phyloP scores from a whole-genome alignment of 139 green algal species.

The Micractinium conductrix region DNA sequence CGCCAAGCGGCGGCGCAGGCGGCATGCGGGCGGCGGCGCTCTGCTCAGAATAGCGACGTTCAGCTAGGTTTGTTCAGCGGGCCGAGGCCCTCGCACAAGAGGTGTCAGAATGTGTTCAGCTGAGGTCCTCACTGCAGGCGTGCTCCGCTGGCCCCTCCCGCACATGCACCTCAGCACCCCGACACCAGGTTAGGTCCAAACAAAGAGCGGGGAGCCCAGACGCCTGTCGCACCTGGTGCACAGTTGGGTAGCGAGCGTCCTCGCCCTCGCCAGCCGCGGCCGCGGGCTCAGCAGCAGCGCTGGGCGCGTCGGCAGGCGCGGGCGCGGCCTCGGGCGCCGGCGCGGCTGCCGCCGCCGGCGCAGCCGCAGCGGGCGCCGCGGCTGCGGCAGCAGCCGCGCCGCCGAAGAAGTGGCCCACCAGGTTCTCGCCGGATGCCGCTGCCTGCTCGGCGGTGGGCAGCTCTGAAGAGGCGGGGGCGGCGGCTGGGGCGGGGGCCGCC shows the following conservation, averaged over 20 bases:
- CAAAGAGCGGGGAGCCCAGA: neutral
- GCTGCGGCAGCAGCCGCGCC: neutral
- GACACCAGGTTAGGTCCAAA: no score
- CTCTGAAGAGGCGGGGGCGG: neutral
- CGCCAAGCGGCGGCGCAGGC: neutral
- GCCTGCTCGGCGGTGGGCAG: slow-evolving; percentile 29
- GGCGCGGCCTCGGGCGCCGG: no score
- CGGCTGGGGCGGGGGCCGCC: neutral
- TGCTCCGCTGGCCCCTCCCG: no score
- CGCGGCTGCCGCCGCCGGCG: no score
- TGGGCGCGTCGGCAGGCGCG: no score
- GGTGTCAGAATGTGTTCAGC: no score
- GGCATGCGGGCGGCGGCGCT: neutral
- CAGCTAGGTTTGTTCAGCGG: neutral
- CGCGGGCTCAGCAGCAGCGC: no score
- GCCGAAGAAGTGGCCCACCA: slow-evolving; percentile 41
- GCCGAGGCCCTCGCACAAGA: no score
- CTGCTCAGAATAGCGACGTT: neutral
- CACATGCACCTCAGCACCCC: no score
- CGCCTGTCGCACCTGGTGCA: neutral
- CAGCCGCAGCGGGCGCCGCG: neutral
- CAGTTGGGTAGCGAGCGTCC: neutral
- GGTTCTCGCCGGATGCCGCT: slow-evolving; percentile 37
- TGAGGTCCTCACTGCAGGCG: no score
- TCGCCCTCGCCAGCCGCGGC: neutral